Conservation (phyloP, 192 early-diverging fungal genomes). For the Dimargaris xerosporica region DNA sequence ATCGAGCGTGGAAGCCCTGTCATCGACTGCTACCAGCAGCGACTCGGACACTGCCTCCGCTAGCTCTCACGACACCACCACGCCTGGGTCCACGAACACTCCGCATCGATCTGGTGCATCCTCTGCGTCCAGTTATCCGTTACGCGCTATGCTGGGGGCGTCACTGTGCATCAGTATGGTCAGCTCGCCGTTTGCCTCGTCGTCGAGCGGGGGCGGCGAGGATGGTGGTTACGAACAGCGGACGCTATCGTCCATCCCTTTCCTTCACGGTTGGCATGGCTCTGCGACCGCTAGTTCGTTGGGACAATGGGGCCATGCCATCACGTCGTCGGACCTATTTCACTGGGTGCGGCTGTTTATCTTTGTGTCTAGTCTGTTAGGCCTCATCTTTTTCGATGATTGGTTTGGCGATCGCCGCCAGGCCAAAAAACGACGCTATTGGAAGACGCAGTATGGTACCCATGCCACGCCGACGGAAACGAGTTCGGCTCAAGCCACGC, state of each 20-base stretch:
- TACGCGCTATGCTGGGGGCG: neutral
- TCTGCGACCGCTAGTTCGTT: neutral
- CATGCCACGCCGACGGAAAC: neutral
- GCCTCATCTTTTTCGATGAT: slow-evolving; percentile 10
- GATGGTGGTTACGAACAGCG: neutral
- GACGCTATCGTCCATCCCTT: slow-evolving; percentile 1
- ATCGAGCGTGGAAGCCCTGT: neutral
- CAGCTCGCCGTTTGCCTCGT: neutral
- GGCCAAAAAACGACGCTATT: neutral
- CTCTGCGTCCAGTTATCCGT: neutral
- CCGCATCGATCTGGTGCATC: neutral
- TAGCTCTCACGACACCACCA: neutral
- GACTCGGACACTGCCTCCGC: neutral
- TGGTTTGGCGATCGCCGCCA: slow-evolving; percentile 3
- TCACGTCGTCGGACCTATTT: neutral
- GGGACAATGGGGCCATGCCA: neutral
- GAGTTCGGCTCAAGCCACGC: neutral
- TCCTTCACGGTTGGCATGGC: neutral
- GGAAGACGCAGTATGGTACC: slow-evolving; percentile 7
- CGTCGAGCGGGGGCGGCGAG: neutral
- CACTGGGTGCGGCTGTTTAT: neutral
- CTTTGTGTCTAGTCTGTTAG: neutral
- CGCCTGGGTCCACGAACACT: too few species aligned
- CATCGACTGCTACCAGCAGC: neutral
- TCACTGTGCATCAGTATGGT: slow-evolving; percentile 7